phyloP scores from a whole-genome alignment of 192 early-diverging fungal species.

The Kickxella alabastrina region DNA sequence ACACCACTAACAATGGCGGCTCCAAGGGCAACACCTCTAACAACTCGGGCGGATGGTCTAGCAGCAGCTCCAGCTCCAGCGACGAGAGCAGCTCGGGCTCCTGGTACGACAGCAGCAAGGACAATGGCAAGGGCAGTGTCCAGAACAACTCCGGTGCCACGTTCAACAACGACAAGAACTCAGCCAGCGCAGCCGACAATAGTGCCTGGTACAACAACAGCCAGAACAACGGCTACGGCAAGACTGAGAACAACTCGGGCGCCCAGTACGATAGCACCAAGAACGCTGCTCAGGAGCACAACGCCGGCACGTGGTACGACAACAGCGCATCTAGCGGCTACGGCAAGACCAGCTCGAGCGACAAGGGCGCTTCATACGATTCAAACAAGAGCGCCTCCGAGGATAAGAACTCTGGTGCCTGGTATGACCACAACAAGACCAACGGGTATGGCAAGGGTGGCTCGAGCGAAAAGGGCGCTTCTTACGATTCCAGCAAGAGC shows the following conservation, averaged over 20 bases:
- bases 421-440: constrained; percentile 7
- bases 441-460: constrained; percentile 4
- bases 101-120: constrained; percentile 6
- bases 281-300: neutral
- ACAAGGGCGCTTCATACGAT: neutral
- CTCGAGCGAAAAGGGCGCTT: constrained; percentile 3
- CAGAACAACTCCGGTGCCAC: constrained; percentile 2
- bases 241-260: neutral
- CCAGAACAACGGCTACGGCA: constrained; percentile 2
- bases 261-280: constrained; percentile 1
- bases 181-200: neutral
- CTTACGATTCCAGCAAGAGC: neutral
- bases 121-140: neutral
- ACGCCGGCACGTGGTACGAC: neutral
- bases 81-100: constrained; percentile 3
- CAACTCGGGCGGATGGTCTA: constrained; percentile 2
- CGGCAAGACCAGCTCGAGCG: neutral
- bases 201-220: constrained; percentile 4
- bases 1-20: constrained; percentile 3
- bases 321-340: neutral
- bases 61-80: neutral
- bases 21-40: constrained; percentile 3
- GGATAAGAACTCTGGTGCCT: neutral
- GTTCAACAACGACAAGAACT: neutral
- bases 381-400: neutral